phyloP scores from a whole-genome alignment of 495 filamentous ascomycete genomes.

The Trichocladium antarcticum region DNA sequence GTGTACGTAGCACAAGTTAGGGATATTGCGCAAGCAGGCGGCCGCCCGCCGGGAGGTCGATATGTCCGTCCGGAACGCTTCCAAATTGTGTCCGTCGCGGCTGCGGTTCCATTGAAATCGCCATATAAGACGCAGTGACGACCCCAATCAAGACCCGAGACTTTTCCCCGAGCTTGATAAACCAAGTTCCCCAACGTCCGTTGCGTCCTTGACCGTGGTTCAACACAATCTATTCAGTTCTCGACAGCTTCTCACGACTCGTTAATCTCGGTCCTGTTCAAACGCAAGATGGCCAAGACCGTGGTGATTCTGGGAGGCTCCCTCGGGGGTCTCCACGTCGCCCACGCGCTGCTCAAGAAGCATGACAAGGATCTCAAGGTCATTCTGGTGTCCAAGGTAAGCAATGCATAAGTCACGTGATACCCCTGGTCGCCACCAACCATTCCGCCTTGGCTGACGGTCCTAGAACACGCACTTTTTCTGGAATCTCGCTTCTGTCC shows the following conservation, averaged over 20 bases:
- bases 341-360: conserved; percentile 45
- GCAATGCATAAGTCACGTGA: conserved; percentile 2
- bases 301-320: conserved; percentile 47
- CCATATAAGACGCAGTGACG: neutral
- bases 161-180: neutral
- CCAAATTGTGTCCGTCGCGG: neutral
- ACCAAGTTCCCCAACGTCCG: neutral
- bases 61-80: neutral
- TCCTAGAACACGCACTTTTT: conserved; percentile 43
- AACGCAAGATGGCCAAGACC: conserved; percentile 28
- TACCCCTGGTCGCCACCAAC: neutral
- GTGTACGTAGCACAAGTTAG: neutral
- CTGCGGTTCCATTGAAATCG: neutral
- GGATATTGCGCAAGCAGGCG: neutral
- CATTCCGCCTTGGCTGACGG: conserved; percentile 15
- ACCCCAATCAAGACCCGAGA: neutral
- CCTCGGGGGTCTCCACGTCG: conserved; percentile 39
- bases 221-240: too few relatives aligned
- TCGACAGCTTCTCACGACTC: too few relatives aligned
- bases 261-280: too few relatives aligned
- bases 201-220: neutral
- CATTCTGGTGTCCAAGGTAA: conserved; percentile 38
- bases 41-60: neutral
- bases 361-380: conserved; percentile 34
- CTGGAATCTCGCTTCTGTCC: conserved; percentile 47